Percentiles rank a stretch among this genome's conserved stretches.
These are phyloP conservation scores for Erysimum cheiri DNA, from an alignment of 441 rosid genomes.

Conservation along the genomic window DNA sequence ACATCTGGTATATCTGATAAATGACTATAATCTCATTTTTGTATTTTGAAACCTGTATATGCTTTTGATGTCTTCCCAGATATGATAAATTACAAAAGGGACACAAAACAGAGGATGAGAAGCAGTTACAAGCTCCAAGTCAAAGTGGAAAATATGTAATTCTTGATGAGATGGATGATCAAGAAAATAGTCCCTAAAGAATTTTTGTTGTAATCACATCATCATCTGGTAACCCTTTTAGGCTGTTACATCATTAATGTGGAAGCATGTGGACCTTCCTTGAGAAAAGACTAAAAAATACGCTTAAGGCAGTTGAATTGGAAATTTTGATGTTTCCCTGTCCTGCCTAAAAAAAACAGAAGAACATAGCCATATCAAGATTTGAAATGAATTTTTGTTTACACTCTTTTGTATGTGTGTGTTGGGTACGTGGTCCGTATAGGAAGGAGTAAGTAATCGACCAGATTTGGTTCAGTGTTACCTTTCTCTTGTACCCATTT, in stretches of 20 bases:
- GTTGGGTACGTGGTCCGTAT: constrained; percentile 2
- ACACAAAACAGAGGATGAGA: constrained; percentile 47
- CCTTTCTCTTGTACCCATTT: neutral
- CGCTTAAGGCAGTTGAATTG: constrained; percentile 7
- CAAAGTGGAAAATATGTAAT: constrained; percentile 72
- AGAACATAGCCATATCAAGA: constrained; percentile 22
- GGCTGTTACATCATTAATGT: constrained; percentile 4
- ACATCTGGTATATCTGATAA: neutral
- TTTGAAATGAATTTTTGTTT: neutral
- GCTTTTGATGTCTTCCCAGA: constrained; percentile 46
- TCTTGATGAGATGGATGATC: constrained; percentile 80
- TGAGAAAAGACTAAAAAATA: neutral
- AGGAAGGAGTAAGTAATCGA: neutral
- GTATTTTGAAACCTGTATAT: constrained; percentile 16
- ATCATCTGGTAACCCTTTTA: constrained; percentile 14
- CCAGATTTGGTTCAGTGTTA: neutral
- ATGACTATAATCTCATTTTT: neutral
- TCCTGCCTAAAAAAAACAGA: constrained; percentile 5
- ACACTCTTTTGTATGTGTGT: neutral
- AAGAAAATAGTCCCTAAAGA: constrained; percentile 52
- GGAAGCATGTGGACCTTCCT: constrained; percentile 31
- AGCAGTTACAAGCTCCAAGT: constrained; percentile 38
- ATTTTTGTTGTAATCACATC: constrained; percentile 26
- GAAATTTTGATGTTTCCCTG: constrained; percentile 18
- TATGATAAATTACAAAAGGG: constrained; percentile 70